Percentiles rank a stretch among this genome's conserved stretches.
Evolutionary conservation across 495 filamentous ascomycete genomes (phyloP).

Genomic region (Penicillium longicatenatum): DNA sequence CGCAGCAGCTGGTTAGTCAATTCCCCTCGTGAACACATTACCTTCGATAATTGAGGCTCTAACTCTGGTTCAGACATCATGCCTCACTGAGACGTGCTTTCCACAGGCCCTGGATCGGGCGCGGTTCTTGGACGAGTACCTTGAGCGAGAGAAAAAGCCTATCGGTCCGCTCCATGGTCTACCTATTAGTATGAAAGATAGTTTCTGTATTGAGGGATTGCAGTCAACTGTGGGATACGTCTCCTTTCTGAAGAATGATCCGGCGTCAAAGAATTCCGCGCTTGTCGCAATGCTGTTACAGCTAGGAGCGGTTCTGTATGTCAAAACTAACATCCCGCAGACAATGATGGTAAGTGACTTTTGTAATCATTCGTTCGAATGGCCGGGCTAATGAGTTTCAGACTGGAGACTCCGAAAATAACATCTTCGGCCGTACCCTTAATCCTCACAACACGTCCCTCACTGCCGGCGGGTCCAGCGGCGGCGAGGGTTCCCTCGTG

Average conservation of each 20-base stretch:
- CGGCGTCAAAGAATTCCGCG: conserved; percentile 12
- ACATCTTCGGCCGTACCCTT: conserved; percentile 35
- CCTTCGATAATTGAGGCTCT: conserved; percentile 12
- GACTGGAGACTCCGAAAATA: conserved; percentile 58
- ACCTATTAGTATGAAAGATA: conserved; percentile 63
- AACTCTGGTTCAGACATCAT: conserved; percentile 54
- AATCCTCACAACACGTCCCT: conserved; percentile 36
- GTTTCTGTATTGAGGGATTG: conserved; percentile 55
- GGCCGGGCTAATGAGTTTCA: conserved; percentile 18
- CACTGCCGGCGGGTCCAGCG: conserved; percentile 43
- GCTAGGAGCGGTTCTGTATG: conserved; percentile 51
- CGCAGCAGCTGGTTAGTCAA: conserved; percentile 27
- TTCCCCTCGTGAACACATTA: not conserved
- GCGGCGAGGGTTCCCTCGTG: conserved; percentile 44
- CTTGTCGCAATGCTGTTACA: conserved; percentile 19
- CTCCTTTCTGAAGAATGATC: conserved; percentile 13
- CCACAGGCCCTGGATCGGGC: conserved; percentile 51
- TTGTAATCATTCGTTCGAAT: conserved; percentile 22
- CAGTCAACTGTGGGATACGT: conserved; percentile 20
- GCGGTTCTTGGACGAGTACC: conserved; percentile 56
- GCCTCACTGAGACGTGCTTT: conserved; percentile 57
- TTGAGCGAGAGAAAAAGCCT: conserved; percentile 38
- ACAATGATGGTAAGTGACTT: conserved; percentile 28
- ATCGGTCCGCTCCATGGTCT: conserved; percentile 61
- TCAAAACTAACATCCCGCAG: conserved; percentile 57